Conservation (phyloP, 352 stramenopile species). For the Phytophthora hibernalis region DNA sequence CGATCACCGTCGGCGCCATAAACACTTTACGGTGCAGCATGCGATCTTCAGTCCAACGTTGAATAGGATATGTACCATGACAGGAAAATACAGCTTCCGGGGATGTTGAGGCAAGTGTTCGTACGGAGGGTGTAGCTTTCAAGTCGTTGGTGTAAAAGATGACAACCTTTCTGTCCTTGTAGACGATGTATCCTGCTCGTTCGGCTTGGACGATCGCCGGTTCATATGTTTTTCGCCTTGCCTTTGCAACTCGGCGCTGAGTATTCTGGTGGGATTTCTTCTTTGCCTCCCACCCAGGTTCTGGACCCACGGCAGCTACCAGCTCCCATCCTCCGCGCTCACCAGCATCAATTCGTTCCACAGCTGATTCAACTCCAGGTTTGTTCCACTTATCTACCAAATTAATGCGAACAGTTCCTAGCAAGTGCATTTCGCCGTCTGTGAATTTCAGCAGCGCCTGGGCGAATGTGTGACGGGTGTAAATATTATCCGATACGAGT, state of each 20-base stretch:
- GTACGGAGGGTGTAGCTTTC: constrained; percentile 1
- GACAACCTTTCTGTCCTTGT: constrained; percentile 31
- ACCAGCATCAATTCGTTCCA: background rate
- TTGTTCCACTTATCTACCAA: constrained; percentile 28
- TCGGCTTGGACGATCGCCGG: background rate
- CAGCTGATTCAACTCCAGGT: background rate
- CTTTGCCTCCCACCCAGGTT: constrained; percentile 9
- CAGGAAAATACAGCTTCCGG: constrained; percentile 16
- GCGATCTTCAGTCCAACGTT: constrained; percentile 18
- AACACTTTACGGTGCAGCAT: constrained; percentile 16
- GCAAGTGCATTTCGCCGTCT: constrained; percentile 14
- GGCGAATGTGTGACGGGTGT: constrained; percentile 19
- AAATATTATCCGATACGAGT: constrained; percentile 25
- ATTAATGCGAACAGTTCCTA: constrained; percentile 22
- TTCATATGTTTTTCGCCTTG: constrained; percentile 1
- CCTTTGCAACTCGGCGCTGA: constrained; percentile 6
- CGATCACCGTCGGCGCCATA: constrained; percentile 7
- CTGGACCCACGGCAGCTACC: constrained; percentile 16
- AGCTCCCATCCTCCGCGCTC: too few relatives aligned
- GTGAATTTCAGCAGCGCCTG: constrained; percentile 13
- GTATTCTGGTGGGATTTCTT: constrained; percentile 6
- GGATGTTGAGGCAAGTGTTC: background rate
- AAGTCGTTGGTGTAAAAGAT: constrained; percentile 17
- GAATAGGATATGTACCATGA: constrained; percentile 11
- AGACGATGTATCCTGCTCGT: constrained; percentile 19